Evolutionary conservation across 2,329 filamentous ascomycete genomes (phyloP).

Genomic region (Aurifilum marmelostoma): DNA sequence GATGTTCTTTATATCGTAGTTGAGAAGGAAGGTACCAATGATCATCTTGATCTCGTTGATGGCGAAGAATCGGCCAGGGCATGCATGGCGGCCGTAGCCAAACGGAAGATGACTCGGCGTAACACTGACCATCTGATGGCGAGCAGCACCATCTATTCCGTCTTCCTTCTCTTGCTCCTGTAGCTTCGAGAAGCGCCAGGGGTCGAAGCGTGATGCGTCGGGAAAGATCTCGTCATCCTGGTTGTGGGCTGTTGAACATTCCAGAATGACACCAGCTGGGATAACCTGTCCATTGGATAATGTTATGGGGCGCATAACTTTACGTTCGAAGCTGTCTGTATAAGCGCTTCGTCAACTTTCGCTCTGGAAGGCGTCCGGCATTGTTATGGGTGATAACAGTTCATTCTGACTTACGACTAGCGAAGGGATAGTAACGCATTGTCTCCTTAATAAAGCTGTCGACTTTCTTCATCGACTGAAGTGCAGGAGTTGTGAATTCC

Average conservation of each 20-base stretch:
- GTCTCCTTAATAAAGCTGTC: not conserved
- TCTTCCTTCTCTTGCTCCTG: not conserved
- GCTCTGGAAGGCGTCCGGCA: not conserved
- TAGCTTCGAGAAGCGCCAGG: constrained; percentile 39
- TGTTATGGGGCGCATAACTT: not conserved
- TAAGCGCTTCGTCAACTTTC: not conserved
- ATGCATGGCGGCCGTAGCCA: constrained; percentile 41
- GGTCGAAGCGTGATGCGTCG: constrained; percentile 50
- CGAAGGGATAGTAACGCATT: not conserved
- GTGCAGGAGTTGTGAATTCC: not conserved
- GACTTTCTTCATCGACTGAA: not conserved
- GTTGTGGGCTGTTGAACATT: not conserved
- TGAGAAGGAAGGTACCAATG: constrained; percentile 31
- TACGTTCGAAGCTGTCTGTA: not conserved
- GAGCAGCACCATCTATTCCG: not conserved
- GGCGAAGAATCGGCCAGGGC: constrained; percentile 37
- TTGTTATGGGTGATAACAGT: not conserved
- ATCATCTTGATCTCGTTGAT: constrained; percentile 34
- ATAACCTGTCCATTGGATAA: not conserved
- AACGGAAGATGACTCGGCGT: constrained; percentile 39
- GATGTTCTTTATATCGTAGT: not conserved
- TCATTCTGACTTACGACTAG: not conserved
- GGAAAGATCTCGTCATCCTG: not conserved
- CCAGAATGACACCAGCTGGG: not conserved
- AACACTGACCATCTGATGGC: constrained; percentile 40